These are phyloP conservation scores for Thielaviopsis ethacetica DNA, from an alignment of 2,329 filamentous ascomycete genomes.

Conservation along the genomic window DNA sequence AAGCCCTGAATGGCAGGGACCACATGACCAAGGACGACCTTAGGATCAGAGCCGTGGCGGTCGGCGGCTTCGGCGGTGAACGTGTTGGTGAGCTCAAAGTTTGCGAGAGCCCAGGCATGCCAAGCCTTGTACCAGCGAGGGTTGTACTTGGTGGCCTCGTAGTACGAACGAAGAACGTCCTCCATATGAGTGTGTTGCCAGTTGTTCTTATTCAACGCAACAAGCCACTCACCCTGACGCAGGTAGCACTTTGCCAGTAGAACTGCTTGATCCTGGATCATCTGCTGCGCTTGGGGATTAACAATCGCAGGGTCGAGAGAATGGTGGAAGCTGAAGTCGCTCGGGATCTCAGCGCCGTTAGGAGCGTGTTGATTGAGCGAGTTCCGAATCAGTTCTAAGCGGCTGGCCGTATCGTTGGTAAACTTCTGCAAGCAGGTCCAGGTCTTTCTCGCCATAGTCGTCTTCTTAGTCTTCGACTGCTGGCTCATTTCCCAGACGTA, in stretches of 20 bases:
- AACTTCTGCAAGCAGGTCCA: slow-evolving; percentile 44
- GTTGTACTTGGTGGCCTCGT: slow-evolving; percentile 84
- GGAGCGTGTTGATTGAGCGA: slow-evolving; percentile 32
- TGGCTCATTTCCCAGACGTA: slow-evolving; percentile 86
- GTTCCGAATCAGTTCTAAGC: slow-evolving; percentile 35
- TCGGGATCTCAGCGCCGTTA: slow-evolving; percentile 27
- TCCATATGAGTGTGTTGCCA: slow-evolving; percentile 79
- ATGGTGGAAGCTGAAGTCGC: slow-evolving; percentile 35
- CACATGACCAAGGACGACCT: slow-evolving; percentile 68
- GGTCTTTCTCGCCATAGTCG: slow-evolving; percentile 35
- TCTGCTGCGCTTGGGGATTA: slow-evolving; percentile 33
- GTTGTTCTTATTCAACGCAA: slow-evolving; percentile 66
- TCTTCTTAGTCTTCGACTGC: slow-evolving; percentile 25
- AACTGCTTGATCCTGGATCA: slow-evolving; percentile 43
- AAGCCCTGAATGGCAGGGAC: slow-evolving; percentile 91
- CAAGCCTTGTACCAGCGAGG: slow-evolving; percentile 96
- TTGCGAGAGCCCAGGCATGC: slow-evolving; percentile 96
- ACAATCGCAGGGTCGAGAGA: slow-evolving; percentile 28
- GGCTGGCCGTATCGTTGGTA: slow-evolving; percentile 40
- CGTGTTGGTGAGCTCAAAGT: slow-evolving; percentile 92
- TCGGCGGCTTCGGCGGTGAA: slow-evolving; percentile 18
- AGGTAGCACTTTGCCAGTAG: slow-evolving; percentile 91
- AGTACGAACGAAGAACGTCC: slow-evolving; percentile 82
- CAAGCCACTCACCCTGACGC: slow-evolving; percentile 92
- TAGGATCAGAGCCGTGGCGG: slow-evolving; percentile 34